Base-by-base conservation (phyloP, 1,284 basidiomycete species). In the Stygiomarasmius scandens region DNA sequence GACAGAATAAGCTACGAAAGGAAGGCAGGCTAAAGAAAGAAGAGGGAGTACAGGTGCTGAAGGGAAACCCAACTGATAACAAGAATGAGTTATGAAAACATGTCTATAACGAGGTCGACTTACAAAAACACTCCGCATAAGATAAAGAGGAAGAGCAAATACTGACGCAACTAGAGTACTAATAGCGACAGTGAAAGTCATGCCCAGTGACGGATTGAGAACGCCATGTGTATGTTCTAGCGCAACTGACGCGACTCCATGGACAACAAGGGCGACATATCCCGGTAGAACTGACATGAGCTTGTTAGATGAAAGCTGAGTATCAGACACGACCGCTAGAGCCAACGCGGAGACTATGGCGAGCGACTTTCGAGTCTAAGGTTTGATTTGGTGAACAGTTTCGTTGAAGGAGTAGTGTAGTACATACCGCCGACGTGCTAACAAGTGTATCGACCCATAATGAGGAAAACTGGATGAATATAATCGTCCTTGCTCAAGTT, bases 381-480 rank as follows among this genome's bases (percentile, higher is more conserved):
- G 41, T 25, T 19, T 4, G 2, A 38, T 22, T 54, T 20, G 12
- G 14, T 49, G 11, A 14, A 32, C 19, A 8, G 24, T n/a, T n/a
- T 45, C 10, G 20, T 27, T 12, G 55, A 2, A 41, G 36, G 24
- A 49, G 8, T 54, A 48, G 25, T n/a, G 34, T 36, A 55, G 46
- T 49, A 41, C 78, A 65, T 66, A 85, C 84, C 52, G 77, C 80
- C 48, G 77, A 68, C 41, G 78, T 73, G 43, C 69, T 77, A 44
- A 83, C 64, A 54, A 88, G 66, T 5, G 82, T 74, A 54, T 80
- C 77, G 51, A 86, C 71, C 85, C 87, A 89, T 44, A 85, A 73
- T 19, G 81, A 74, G 5, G 88, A 84, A 67, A 89, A 87, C 64
- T 89, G 84, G 22, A 82, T 74, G 64, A 91, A 85, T 34, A 90